Base-by-base conservation (phyloP, 2,329 filamentous ascomycete species). In the Ceratocystis destructans region DNA sequence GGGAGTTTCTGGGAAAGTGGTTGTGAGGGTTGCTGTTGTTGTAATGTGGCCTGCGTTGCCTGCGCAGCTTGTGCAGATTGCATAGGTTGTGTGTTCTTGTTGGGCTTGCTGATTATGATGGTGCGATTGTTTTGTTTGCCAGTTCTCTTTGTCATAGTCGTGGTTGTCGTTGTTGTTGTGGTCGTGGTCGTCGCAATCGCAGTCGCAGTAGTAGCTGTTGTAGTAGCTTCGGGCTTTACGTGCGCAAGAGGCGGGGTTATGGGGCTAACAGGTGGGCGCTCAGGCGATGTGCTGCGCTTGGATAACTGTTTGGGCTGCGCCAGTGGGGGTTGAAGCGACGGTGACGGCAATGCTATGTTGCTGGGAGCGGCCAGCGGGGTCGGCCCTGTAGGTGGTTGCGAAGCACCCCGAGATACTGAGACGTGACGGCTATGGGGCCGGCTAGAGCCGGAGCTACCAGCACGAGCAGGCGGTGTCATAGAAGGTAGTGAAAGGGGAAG, bases 241-340 rank as follows among this genome's bases (percentile, higher is more conserved):
- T 77, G 75, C 66, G 73, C 74, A 28, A 78, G 73, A 6, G 80
- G 80, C 8, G 82, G 81, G 20, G 82, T 83, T 68, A 83, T 79
- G 64, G 82, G 82, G 69, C 80, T 83, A 69, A 83, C 76, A 65
- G 80, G 78, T 25, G 82, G 82, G 37, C 77, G 76, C 37, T 72
- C 71, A 1, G 81, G 80, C 20, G 80, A 81, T 44, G 77, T 73
- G 46, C 77, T 73, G 53, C 76, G 76, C 28, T 73, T 67, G 25
- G 65, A 12, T 5, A 55, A 37, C 10, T 46, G 65, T 4, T 46
- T 67, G 17, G 53, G 53, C n/a, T 59, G 53, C 8, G 64, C 64
- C 59, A 65, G 69, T n/a, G 37, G 65, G 55, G 55, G 69, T 44
- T 64, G 64, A 22, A 61, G 64, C n/a, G 48, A 59, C 10, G 55